Base-by-base conservation (phyloP, 2,329 filamentous ascomycete genomes). In the Rutstroemia sp. region DNA sequence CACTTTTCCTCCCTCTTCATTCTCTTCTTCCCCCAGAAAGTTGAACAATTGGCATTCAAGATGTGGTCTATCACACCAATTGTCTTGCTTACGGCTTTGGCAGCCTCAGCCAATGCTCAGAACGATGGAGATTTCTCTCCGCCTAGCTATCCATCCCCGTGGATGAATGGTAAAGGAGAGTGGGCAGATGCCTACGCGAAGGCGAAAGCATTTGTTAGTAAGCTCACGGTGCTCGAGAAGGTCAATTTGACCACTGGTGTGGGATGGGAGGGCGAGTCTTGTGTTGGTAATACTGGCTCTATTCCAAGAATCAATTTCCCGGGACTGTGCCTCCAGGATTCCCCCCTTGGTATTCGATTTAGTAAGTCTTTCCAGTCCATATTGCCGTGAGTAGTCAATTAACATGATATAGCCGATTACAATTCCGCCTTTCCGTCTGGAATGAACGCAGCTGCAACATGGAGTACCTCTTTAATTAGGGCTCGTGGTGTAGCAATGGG, bases 181-280 rank as follows among this genome's bases (percentile, higher is more conserved):
- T 92, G 88, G 88, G 75, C 75, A 27, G 80, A 82, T 38, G 88
- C 87, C 63, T 92, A 91, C 66, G 72, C 73, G 52, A 89, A 87
- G 67, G 88, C 88, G 1, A 78, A 83, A 57, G 70, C 74, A 3
- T 72, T 92, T 23, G 88, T 92, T 16, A 80, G 82, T 58, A 79
- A 82, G 48, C 88, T 92, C 82, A 92, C 87, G 0, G 70, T 92
- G 55, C 86, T 87, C 1, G 88, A 92, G 69, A 92, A 92, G 73
- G 89, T 97, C 73, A 97, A 97, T 71, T 72, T 99, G 60, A 97
- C 94, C 2, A 96, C 92, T 0, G 92, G 92, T 71, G 85, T 86
- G 19, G 68, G 68, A 23, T 70, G 67, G 67, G 59, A 67, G 40
- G 66, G 62, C 1, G 64, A 67, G 44, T 40, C 59, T 36, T 70